Conservation (phyloP, 441 rosid genomes). For the Pelargonium fulgidum region DNA sequence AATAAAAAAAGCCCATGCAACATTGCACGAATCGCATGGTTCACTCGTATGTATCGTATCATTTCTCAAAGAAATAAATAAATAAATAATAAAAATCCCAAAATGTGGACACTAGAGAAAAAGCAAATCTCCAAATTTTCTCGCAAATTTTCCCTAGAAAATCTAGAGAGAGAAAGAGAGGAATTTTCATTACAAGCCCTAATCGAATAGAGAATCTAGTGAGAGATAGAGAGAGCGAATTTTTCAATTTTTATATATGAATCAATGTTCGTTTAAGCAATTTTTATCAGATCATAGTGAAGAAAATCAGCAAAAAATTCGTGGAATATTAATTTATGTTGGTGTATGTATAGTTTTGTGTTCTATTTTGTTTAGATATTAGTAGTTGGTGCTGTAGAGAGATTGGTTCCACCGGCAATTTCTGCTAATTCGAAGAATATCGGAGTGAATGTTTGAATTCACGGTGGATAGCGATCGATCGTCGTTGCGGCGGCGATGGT, state of each 20-base stretch:
- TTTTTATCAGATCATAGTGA: slow-evolving; percentile 27
- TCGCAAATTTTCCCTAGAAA: slow-evolving; percentile 1
- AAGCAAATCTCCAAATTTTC: slow-evolving; percentile 7
- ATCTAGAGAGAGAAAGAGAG: not conserved
- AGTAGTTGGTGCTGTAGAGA: slow-evolving; percentile 14
- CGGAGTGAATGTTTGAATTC: slow-evolving; percentile 22
- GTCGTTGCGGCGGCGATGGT: slow-evolving; percentile 24
- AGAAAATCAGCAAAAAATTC: not conserved
- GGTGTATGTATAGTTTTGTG: slow-evolving; percentile 10
- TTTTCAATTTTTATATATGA: slow-evolving; percentile 12
- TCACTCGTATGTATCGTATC: slow-evolving; percentile 3
- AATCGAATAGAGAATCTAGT: slow-evolving; percentile 15
- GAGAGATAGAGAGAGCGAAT: slow-evolving; percentile 14
- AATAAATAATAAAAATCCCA: not conserved
- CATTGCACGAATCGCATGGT: not conserved
- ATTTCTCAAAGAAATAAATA: slow-evolving; percentile 1
- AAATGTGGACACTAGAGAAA: not conserved
- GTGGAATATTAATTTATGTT: slow-evolving; percentile 1
- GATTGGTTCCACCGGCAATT: slow-evolving; percentile 23
- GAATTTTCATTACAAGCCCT: slow-evolving; percentile 17
- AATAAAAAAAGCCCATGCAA: not conserved
- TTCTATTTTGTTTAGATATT: not conserved
- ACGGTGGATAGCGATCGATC: slow-evolving; percentile 22
- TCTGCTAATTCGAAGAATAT: slow-evolving; percentile 2
- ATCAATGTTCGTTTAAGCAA: slow-evolving; percentile 14